Conservation (phyloP, 1,284 basidiomycete species). For the Fomitopsis betulina region DNA sequence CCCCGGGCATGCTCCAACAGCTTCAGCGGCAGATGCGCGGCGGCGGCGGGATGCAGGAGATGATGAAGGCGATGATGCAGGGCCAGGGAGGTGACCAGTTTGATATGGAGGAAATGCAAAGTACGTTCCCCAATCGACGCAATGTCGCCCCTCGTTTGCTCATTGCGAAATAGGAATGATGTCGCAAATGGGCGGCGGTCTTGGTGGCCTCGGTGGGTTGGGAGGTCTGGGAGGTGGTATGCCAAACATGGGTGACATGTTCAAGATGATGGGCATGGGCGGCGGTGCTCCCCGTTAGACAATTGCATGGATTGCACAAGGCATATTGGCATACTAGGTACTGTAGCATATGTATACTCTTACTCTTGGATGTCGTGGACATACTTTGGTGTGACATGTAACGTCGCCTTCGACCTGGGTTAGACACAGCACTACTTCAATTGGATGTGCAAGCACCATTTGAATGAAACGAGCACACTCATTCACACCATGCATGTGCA, state of each 20-base stretch:
- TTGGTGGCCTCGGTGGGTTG: slow-evolving; percentile 58
- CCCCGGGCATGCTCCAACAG: slow-evolving; percentile 84
- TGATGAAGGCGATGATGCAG: slow-evolving; percentile 96
- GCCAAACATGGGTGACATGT: slow-evolving; percentile 70
- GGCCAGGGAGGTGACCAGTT: slow-evolving; percentile 79
- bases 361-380: neutral
- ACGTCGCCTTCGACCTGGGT: too few relatives aligned
- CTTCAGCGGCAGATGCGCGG: slow-evolving; percentile 79
- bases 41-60: slow-evolving; percentile 88
- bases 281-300: neutral
- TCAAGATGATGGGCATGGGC: slow-evolving; percentile 81
- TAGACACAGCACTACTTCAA: neutral
- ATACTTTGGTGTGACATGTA: too few relatives aligned
- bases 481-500: slow-evolving; percentile 18
- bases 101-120: slow-evolving; percentile 86
- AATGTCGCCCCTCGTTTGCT: neutral
- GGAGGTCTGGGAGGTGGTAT: slow-evolving; percentile 52
- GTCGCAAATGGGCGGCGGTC: slow-evolving; percentile 74
- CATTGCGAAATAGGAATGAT: slow-evolving; percentile 61
- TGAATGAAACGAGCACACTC: neutral
- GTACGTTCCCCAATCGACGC: slow-evolving; percentile 34
- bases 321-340: slow-evolving; percentile 2
- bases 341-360: neutral
- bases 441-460: neutral
- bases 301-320: slow-evolving; percentile 6